Evolutionary conservation across 2,329 filamentous ascomycete genomes (phyloP).

Genomic region (Colletotrichum agaves): DNA sequence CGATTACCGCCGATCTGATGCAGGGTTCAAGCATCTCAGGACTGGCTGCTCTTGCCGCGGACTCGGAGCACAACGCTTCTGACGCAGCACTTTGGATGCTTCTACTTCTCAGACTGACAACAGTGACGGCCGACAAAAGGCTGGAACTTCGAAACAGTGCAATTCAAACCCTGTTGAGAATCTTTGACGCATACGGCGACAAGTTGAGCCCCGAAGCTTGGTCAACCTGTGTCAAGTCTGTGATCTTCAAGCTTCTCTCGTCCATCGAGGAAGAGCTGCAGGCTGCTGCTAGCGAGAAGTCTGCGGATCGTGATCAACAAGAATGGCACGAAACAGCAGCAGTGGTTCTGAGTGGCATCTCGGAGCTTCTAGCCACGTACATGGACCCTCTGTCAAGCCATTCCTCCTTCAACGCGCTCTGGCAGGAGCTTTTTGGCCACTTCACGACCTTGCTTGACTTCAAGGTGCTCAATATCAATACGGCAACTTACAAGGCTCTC

Average conservation of each 20-base stretch:
- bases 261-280: conserved; percentile 71
- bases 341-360: conserved; percentile 78
- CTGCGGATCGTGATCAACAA: conserved; percentile 49
- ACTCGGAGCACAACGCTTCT: conserved; percentile 68
- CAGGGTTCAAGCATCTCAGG: conserved; percentile 61
- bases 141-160: conserved; percentile 86
- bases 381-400: conserved; percentile 77
- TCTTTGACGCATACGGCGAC: conserved; percentile 91
- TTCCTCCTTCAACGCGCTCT: conserved; percentile 75
- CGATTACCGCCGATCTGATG: conserved; percentile 67
- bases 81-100: conserved; percentile 83
- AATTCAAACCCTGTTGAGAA: conserved; percentile 89
- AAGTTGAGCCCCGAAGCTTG: conserved; percentile 81
- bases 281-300: conserved; percentile 49
- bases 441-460: conserved; percentile 74
- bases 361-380: conserved; percentile 79
- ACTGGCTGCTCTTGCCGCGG: conserved; percentile 66
- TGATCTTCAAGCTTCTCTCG: conserved; percentile 81
- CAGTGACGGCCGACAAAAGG: conserved; percentile 76
- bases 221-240: conserved; percentile 82
- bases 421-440: conserved; percentile 78
- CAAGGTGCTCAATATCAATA: conserved; percentile 75
- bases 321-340: conserved; percentile 82
- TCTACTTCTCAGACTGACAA: conserved; percentile 75
- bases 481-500: conserved; percentile 75